Conservation (phyloP, 345 rosid species). For the Punica granatum region DNA sequence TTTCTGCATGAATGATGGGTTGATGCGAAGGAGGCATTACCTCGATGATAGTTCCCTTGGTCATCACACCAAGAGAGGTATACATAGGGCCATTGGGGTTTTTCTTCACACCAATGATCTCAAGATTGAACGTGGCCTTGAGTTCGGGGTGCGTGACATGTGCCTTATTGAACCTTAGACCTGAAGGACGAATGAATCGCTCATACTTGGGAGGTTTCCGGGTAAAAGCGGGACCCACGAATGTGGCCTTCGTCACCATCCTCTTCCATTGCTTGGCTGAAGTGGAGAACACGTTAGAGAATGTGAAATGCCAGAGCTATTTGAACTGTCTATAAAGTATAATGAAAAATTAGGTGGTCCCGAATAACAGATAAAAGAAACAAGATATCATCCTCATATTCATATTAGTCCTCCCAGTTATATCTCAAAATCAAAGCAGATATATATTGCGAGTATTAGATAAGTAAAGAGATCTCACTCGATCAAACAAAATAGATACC, state of each 20-base stretch:
- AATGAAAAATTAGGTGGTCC: no score
- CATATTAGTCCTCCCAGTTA: no score
- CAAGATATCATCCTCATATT: no score
- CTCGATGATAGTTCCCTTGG: slow-evolving; percentile 92
- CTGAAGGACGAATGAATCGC: slow-evolving; percentile 88
- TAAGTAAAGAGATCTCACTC: no score
- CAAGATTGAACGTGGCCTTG: slow-evolving; percentile 78
- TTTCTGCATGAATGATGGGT: not conserved
- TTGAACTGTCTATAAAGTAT: not conserved
- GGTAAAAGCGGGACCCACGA: slow-evolving; percentile 82
- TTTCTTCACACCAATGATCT: slow-evolving; percentile 81
- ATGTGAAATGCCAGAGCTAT: not conserved
- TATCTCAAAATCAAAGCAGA: no score
- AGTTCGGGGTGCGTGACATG: slow-evolving; percentile 94
- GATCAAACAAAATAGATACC: no score
- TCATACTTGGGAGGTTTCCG: slow-evolving; percentile 97
- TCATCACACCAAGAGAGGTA: slow-evolving; percentile 82
- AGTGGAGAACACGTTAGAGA: not conserved
- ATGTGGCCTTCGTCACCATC: slow-evolving; percentile 90
- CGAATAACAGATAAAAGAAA: no score
- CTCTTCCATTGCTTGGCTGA: slow-evolving; percentile 96
- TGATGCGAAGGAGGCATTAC: slow-evolving; percentile 19
- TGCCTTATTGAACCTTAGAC: slow-evolving; percentile 81
- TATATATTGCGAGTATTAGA: no score
- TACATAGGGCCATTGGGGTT: slow-evolving; percentile 95